Percentiles rank a stretch among this genome's conserved stretches.
Evolutionary conservation across 2,329 filamentous ascomycete genomes (phyloP).

Genomic region (Colletotrichum sp.): DNA sequence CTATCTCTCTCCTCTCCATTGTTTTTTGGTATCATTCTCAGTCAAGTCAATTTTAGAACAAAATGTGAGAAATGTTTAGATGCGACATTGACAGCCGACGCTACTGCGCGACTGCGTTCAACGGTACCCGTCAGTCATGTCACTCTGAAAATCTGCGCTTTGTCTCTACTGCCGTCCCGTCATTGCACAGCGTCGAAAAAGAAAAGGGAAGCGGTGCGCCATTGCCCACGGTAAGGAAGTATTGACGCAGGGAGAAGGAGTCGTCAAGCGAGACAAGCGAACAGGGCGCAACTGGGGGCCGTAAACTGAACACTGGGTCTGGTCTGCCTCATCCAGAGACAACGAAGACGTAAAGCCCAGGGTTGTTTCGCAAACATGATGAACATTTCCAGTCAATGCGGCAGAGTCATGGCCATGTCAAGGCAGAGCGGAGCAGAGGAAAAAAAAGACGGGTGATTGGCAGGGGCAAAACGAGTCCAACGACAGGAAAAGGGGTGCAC

Average conservation of each 20-base stretch:
- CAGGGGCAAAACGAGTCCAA: background rate
- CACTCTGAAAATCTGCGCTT: background rate
- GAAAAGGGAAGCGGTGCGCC: background rate
- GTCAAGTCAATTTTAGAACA: background rate
- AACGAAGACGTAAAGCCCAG: background rate
- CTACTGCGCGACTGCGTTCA: background rate
- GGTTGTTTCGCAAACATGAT: slow-evolving; percentile 9
- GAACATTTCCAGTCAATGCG: background rate
- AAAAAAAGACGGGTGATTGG: background rate
- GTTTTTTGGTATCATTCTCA: background rate
- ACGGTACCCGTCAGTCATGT: background rate
- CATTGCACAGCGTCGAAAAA: background rate
- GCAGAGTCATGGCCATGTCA: background rate
- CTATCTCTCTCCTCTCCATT: background rate
- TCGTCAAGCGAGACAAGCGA: slow-evolving; percentile 9
- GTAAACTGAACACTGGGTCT: background rate
- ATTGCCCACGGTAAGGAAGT: background rate
- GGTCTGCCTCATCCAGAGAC: slow-evolving; percentile 9
- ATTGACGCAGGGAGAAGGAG: slow-evolving; percentile 15
- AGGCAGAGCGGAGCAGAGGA: background rate
- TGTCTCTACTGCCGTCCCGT: background rate
- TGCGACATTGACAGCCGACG: slow-evolving; percentile 1
- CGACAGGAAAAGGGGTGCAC: background rate
- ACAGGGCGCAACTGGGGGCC: background rate
- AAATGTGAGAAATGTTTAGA: background rate